These are phyloP conservation scores for Pseudozyma tsukubaensis DNA, from an alignment of 1,284 basidiomycete genomes.

Conservation along the genomic window DNA sequence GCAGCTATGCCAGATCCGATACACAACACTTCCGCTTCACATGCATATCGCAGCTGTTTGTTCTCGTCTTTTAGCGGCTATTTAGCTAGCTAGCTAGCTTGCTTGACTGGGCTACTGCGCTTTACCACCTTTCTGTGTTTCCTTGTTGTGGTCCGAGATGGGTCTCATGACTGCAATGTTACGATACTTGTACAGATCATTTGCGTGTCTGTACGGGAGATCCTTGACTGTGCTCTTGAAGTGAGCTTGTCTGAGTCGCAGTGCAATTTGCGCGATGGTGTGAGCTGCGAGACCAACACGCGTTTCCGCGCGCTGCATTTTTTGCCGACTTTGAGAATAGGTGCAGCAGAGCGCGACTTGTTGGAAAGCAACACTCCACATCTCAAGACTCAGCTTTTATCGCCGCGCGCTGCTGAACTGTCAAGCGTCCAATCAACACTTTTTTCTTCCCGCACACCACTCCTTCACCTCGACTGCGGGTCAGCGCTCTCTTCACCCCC, in stretches of 20 bases:
- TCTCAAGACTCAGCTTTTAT: too few species aligned
- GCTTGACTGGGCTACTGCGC: not conserved
- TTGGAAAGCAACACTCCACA: not conserved
- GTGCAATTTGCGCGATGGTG: slow-evolving; percentile 9
- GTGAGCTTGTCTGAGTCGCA: not conserved
- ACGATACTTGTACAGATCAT: slow-evolving; percentile 33
- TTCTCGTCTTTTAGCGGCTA: too few species aligned
- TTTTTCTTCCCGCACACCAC: too few species aligned
- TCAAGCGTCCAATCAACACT: too few species aligned
- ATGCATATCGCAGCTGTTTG: too few species aligned
- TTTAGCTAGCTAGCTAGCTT: not conserved
- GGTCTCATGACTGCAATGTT: slow-evolving; percentile 17
- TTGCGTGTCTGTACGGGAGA: not conserved
- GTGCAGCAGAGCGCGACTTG: slow-evolving; percentile 9
- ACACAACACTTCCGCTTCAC: too few species aligned
- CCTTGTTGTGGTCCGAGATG: slow-evolving; percentile 7
- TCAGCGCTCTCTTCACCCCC: too few species aligned
- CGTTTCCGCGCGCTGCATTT: slow-evolving; percentile 1
- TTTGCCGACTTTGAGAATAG: not conserved
- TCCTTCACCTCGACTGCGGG: too few species aligned
- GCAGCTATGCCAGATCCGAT: not conserved
- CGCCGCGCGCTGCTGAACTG: too few species aligned
- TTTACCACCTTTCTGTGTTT: not conserved
- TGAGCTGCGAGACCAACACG: not conserved
- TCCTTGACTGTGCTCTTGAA: slow-evolving; percentile 6